Conservation (phyloP, 352 stramenopile species). For the Phytophthora boehmeriae region DNA sequence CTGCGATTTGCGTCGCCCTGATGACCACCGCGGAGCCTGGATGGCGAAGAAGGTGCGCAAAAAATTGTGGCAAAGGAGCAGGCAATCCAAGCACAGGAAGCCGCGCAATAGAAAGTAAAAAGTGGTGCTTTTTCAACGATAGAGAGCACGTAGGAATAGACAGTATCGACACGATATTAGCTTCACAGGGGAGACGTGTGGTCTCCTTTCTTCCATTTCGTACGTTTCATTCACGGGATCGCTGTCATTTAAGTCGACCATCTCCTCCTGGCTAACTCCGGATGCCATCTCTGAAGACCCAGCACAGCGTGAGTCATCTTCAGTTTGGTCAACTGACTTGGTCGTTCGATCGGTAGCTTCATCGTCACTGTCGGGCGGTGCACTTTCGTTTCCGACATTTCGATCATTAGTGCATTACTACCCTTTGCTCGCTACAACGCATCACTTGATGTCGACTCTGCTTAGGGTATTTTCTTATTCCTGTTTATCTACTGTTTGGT, state of each 20-base stretch:
- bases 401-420: too few relatives aligned
- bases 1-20: neutral
- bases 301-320: conserved; percentile 2
- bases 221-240: conserved; percentile 21
- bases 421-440: neutral
- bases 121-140: neutral
- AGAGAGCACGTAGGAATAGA: too few relatives aligned
- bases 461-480: conserved; percentile 7
- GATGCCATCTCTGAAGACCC: conserved; percentile 6
- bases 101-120: neutral
- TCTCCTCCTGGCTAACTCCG: conserved; percentile 10
- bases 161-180: too few relatives aligned
- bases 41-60: neutral
- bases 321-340: neutral
- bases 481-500: neutral
- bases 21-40: neutral
- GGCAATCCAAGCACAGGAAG: conserved; percentile 2
- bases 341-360: conserved; percentile 10
- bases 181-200: conserved; percentile 7
- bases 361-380: conserved; percentile 7
- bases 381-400: conserved; percentile 6
- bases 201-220: conserved; percentile 14
- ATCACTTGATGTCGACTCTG: neutral
- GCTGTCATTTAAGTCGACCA: conserved; percentile 4
- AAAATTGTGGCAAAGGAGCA: neutral